Evolutionary conservation across 768 basidiomycete genomes (phyloP).

Genomic region (Lactarius akahatsu): DNA sequence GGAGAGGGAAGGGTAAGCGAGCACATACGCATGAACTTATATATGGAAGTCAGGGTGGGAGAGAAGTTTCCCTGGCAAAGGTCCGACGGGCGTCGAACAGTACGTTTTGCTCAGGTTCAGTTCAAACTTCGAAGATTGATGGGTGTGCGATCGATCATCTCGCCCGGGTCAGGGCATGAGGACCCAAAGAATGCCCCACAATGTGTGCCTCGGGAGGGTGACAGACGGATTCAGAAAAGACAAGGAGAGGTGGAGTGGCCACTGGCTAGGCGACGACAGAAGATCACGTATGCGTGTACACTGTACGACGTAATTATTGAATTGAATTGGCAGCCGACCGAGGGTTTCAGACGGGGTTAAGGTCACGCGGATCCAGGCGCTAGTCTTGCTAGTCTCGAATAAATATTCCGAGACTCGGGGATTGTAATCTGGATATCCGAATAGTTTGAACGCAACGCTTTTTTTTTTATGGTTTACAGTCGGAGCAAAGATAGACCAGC

Average conservation of each 20-base stretch:
- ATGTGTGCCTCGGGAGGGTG: background rate
- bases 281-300: background rate
- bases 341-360: background rate
- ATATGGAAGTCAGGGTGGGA: background rate
- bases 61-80: background rate
- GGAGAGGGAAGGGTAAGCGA: background rate
- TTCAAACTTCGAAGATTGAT: slow-evolving; percentile 10
- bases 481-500: too few relatives aligned
- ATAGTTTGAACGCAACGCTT: too few relatives aligned
- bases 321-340: background rate
- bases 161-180: background rate
- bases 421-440: background rate
- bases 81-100: background rate
- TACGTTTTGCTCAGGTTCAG: background rate
- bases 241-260: background rate
- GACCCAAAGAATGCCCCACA: background rate
- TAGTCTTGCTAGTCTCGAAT: background rate
- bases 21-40: background rate
- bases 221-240: background rate
- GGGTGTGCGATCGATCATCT: background rate
- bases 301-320: too few relatives aligned
- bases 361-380: background rate
- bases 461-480: too few relatives aligned
- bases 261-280: background rate
- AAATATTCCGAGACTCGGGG: background rate